A percentile compares a stretch with the other conserved stretches of the same genome.
Conservation (phyloP, 2,329 filamentous ascomycete species). For the Knufia fluminis region DNA sequence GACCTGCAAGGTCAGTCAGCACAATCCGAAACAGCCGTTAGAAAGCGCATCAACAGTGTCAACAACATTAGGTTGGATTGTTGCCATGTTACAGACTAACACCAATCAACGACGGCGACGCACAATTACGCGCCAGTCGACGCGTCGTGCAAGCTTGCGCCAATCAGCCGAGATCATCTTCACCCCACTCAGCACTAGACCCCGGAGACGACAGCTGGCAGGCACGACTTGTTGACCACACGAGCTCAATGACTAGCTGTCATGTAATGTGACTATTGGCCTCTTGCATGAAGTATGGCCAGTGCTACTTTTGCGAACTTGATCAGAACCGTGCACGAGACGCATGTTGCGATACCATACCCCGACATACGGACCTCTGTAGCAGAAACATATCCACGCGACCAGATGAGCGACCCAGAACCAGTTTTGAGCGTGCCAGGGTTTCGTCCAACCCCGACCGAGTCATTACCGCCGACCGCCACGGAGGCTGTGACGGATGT, state of each 20-base stretch:
- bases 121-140: too few relatives aligned
- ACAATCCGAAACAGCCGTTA: background rate
- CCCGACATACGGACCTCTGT: too few relatives aligned
- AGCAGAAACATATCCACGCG: too few relatives aligned
- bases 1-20: slow-evolving; percentile 3
- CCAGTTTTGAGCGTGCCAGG: too few relatives aligned
- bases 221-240: background rate
- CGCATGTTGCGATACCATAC: background rate
- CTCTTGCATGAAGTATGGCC: slow-evolving; percentile 2
- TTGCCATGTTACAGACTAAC: slow-evolving; percentile 1
- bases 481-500: too few relatives aligned
- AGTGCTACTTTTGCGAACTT: slow-evolving; percentile 2
- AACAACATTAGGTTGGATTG: slow-evolving; percentile 3
- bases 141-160: background rate
- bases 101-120: slow-evolving; percentile 1
- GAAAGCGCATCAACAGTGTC: background rate
- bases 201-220: too few relatives aligned
- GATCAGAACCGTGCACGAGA: background rate
- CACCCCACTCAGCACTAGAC: too few relatives aligned
- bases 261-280: slow-evolving; percentile 4
- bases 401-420: too few relatives aligned
- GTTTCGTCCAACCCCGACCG: too few relatives aligned
- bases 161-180: too few relatives aligned
- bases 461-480: too few relatives aligned
- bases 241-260: slow-evolving; percentile 9